Evolutionary conservation across 73 alveolate genomes (phyloP).

Genomic region (Paramecium biaurelia): DNA sequence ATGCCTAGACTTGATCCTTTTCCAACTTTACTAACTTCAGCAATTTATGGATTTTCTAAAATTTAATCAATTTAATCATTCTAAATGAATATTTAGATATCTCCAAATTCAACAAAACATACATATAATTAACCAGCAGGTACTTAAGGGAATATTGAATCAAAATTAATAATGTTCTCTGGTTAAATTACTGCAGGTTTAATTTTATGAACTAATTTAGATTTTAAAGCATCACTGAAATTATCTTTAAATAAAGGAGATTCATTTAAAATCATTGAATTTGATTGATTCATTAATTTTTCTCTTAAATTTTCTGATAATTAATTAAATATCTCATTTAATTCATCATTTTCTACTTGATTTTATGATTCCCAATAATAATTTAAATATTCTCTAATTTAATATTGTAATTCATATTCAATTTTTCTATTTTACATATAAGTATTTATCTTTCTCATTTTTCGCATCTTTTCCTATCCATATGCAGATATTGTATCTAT

Average conservation of each 20-base stretch:
- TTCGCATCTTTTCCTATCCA: conserved; percentile 44
- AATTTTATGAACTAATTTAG: conserved; percentile 12
- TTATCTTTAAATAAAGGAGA: background rate
- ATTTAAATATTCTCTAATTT: conserved; percentile 35
- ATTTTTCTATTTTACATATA: conserved; percentile 59
- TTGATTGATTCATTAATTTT: background rate
- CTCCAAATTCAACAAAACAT: conserved; percentile 42
- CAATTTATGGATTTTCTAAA: conserved; percentile 6
- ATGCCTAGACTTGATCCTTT: conserved; percentile 26
- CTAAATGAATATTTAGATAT: background rate
- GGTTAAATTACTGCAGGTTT: conserved; percentile 38
- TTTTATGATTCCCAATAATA: conserved; percentile 27
- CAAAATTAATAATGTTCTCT: conserved; percentile 41
- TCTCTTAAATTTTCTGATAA: conserved; percentile 29
- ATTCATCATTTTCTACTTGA: conserved; percentile 43
- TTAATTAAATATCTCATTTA: conserved; percentile 12
- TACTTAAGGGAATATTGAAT: background rate
- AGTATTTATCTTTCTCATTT: conserved; percentile 28
- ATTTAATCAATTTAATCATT: background rate
- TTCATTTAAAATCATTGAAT: conserved; percentile 13
- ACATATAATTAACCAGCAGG: background rate
- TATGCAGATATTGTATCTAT: conserved; percentile 51
- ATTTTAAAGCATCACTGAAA: conserved; percentile 22
- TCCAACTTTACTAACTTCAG: background rate
- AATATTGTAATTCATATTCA: conserved; percentile 23